Percentiles rank a stretch among this genome's conserved stretches.
Conservation (phyloP, 305 asterid genomes). For the Solanum hybrid region DNA sequence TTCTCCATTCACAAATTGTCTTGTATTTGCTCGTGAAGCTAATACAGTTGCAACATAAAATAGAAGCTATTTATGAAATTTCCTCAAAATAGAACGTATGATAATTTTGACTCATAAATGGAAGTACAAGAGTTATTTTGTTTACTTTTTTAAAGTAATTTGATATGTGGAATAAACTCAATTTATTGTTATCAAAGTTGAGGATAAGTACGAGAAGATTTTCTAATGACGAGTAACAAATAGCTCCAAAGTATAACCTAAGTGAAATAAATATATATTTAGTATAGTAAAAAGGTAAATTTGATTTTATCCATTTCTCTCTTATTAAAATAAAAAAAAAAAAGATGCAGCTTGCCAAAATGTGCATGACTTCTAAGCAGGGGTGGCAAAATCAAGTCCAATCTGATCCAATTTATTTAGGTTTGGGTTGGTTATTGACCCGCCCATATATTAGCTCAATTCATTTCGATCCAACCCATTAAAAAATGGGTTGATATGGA, state of each 20-base stretch:
- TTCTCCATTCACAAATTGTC: background rate
- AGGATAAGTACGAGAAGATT: background rate
- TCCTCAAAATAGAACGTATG: background rate
- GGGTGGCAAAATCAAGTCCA: background rate
- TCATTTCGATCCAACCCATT: background rate
- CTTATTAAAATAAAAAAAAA: no score
- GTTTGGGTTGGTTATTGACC: background rate
- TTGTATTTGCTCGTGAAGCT: background rate
- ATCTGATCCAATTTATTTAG: background rate
- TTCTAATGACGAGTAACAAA: background rate
- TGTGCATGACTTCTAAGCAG: background rate
- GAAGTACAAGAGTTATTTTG: background rate
- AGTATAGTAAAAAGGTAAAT: background rate
- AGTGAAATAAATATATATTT: background rate
- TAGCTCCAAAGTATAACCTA: background rate
- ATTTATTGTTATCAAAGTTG: background rate
- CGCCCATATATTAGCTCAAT: background rate
- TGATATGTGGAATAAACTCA: background rate
- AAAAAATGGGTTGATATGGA: background rate
- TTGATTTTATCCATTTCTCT: background rate
- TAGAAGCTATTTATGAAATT: background rate
- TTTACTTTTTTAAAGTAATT: background rate
- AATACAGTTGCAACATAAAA: background rate
- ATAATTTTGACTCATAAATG: background rate
- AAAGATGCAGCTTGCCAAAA: background rate